Evolutionary conservation across 768 basidiomycete genomes (phyloP), one percentile per base, ranked within the genome.

Genomic region (Leucosporidium yakuticum): DNA sequence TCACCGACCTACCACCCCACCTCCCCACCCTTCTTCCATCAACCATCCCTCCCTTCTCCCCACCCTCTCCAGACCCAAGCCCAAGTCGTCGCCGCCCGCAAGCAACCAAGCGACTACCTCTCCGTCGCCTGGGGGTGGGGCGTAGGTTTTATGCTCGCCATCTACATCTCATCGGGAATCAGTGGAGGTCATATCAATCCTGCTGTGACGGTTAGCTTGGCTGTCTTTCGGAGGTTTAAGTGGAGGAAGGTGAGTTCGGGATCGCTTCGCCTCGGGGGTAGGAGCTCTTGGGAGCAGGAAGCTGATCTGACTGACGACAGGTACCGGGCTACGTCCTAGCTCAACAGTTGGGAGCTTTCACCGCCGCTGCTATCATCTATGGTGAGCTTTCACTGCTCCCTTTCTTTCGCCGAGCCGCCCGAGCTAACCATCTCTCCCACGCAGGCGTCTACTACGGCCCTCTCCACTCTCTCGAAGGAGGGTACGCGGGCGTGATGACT

Each of bases 81-180:
- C 11, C 57, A 58, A 25, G 57, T 58, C 32, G 57, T 58, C 4
- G 31, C 57, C 14, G 20, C 57, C 39, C 57, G 57, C 21, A 34
- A 58, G 25, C 31, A 21, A 11, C 57, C 57, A 5, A 34, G 25
- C 21, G 57, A 58, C 55, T 56, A 56, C 25, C 54, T 58, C 25
- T 58, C 57, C 2, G 25, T 58, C 4, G 57, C 57, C 8, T 58
- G 57, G 57, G 57, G 57, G 1, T 58, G 57, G 57, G 57, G 57
- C 11, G 57, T 58, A 12, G 57, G 57, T 2, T 58, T 58, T 34
- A 58, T 58, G 57, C 8, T 58, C 4, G 57, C 57, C 4, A 58
- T 58, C 17, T 58, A 58, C 21, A 34, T 58, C 11, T 39, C 57
- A 2, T 5, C 4, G 4, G 57, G 57, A 1, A 58, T 58, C 34